Evolutionary conservation across 345 rosid genomes (phyloP), one percentile per base, ranked within the genome.

Genomic region (Corchorus capsularis): DNA sequence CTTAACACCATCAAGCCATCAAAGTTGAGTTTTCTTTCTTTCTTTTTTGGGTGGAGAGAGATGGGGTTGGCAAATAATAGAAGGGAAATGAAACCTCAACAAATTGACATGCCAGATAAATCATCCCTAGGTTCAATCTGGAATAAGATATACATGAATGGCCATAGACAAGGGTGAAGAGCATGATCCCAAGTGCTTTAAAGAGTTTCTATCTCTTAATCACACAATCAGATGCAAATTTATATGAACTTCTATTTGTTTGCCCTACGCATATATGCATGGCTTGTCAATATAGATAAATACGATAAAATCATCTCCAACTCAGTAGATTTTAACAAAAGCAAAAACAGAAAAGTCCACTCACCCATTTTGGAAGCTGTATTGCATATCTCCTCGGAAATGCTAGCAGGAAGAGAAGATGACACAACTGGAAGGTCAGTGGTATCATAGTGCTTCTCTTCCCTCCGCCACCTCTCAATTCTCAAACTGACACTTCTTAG

Each of bases 311-410:
- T 63, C 27, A 63, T 17, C 17, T 17, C n/a, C 49, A 8, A 41
- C 10, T 39, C 69, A 17, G 50, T 41, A 39, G 11, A 63, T 47
- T 39, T 39, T 17, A 39, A 39, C 63, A 55, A 41, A 39, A 71
- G 22, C 39, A 12, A 55, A 71, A 45, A 27, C 27, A 27, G 37
- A 9, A 34, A 70, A 69, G 49, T 57, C 39, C 45, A 19, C 85
- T 85, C 81, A 95, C 98, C 98, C 94, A 95, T 95, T 83, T 89
- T 92, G 77, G 98, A 93, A 86, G 99, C 96, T 71, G 98, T 92
- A 76, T 47, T 92, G 82, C 99, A 95, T 52, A 95, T 93, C 82
- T 92, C 98, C 87, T 93, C 96, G 1, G 96, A 89, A 73, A 92
- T 92, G 67, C 70, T 82, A 77, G 89, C 97, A 19, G 92, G 77